A percentile compares a stretch with the other conserved stretches of the same genome.
phyloP scores from a whole-genome alignment of 805 yeast species.

The Soucietia sequanensis region DNA sequence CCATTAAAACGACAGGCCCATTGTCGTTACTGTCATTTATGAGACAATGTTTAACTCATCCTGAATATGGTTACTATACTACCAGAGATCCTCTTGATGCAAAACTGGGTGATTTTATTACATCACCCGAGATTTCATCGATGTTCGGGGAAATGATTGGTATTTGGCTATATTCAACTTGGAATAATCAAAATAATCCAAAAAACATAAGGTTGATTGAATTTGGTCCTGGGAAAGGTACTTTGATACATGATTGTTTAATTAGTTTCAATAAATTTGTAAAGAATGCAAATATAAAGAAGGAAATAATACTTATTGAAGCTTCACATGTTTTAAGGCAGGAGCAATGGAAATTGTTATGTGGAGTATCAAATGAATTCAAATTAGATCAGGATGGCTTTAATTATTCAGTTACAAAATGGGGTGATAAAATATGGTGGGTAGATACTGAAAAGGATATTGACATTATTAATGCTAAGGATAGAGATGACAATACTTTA shows the following conservation, averaged over 20 bases:
- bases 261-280: slow-evolving; percentile 44
- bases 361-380: slow-evolving; percentile 28
- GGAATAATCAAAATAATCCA: slow-evolving; percentile 58
- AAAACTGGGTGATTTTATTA: slow-evolving; percentile 68
- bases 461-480: slow-evolving; percentile 3
- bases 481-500: slow-evolving; percentile 12
- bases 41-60: slow-evolving; percentile 80
- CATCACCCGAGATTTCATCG: slow-evolving; percentile 85
- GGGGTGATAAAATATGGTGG: slow-evolving; percentile 60
- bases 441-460: slow-evolving; percentile 56
- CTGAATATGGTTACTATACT: slow-evolving; percentile 75
- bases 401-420: slow-evolving; percentile 40
- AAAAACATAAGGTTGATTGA: slow-evolving; percentile 57
- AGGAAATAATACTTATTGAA: slow-evolving; percentile 61
- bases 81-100: slow-evolving; percentile 69
- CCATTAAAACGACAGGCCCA: slow-evolving; percentile 72
- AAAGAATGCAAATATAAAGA: slow-evolving; percentile 20
- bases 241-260: slow-evolving; percentile 67
- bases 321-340: slow-evolving; percentile 64
- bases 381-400: slow-evolving; percentile 29
- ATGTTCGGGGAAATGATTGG: slow-evolving; percentile 87
- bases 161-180: slow-evolving; percentile 60
- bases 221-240: slow-evolving; percentile 86
- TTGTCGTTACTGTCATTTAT: slow-evolving; percentile 69
- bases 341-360: slow-evolving; percentile 52